Evolutionary conservation across 2,329 filamentous ascomycete species (phyloP).

Genomic region (Alternaria panax): DNA sequence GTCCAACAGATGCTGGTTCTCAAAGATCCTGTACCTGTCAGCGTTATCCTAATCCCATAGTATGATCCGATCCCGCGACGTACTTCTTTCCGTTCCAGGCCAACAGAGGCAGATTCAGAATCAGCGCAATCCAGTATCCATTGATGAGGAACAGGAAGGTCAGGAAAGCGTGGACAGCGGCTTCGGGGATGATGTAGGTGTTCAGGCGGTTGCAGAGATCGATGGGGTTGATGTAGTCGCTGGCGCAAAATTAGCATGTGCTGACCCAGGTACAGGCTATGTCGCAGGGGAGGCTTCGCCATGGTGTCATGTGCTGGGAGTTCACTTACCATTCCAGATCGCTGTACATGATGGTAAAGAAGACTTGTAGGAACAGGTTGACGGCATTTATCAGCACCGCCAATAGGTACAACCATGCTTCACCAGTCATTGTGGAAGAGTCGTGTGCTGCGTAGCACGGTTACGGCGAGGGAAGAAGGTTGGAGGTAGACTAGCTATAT

Average conservation of each 20-base stretch:
- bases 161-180: conserved; percentile 94
- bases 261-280: conserved; percentile 7
- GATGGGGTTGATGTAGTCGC: conserved; percentile 99
- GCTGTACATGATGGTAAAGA: conserved; percentile 99
- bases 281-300: not conserved
- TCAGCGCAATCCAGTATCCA: conserved; percentile 93
- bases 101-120: conserved; percentile 90
- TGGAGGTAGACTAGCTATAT: conserved; percentile 17
- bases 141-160: conserved; percentile 97
- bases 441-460: conserved; percentile 35
- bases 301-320: not conserved
- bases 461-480: conserved; percentile 14
- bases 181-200: conserved; percentile 99
- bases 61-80: conserved; percentile 50
- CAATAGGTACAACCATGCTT: conserved; percentile 98
- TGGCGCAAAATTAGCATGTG: conserved; percentile 55
- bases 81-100: conserved; percentile 99
- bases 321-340: conserved; percentile 96
- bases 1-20: conserved; percentile 96
- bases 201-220: conserved; percentile 99
- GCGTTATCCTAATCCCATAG: conserved; percentile 14
- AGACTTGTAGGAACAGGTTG: conserved; percentile 99
- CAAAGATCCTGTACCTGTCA: conserved; percentile 76
- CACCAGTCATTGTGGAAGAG: conserved; percentile 80
- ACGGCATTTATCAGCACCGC: conserved; percentile 99